Conservation (phyloP, 169 alveolate genomes). For the Blepharisma undulans region DNA sequence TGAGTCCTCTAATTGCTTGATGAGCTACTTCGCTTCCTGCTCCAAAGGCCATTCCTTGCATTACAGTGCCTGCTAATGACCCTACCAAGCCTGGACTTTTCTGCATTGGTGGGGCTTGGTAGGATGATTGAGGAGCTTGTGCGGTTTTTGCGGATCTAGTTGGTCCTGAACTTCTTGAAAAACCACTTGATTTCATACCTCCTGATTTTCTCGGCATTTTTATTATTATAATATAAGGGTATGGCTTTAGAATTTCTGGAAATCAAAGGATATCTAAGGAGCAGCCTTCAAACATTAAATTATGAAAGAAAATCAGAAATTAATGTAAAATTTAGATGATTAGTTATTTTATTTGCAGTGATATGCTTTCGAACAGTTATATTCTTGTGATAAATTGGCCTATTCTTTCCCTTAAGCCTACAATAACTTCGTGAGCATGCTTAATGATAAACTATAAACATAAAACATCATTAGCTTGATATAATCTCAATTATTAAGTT, state of each 20-base stretch:
- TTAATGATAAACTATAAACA: background rate
- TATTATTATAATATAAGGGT: background rate
- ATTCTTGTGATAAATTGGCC: background rate
- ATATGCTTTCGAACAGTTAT: background rate
- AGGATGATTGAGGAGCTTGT: background rate
- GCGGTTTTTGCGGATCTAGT: conserved; percentile 21
- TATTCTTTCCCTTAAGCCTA: background rate
- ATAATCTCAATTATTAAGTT: too few relatives aligned
- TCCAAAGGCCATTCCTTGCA: conserved; percentile 66
- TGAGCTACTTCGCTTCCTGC: conserved; percentile 69
- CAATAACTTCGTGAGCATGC: too few relatives aligned
- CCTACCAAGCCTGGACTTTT: conserved; percentile 54
- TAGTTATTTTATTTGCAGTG: too few relatives aligned
- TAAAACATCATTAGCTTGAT: too few relatives aligned
- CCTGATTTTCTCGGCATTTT: conserved; percentile 30
- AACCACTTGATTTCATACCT: background rate
- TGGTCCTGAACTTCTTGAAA: conserved; percentile 17
- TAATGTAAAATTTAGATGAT: too few relatives aligned
- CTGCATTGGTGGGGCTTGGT: background rate
- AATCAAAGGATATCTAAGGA: background rate
- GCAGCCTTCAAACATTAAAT: background rate
- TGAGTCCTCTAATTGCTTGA: conserved; percentile 55
- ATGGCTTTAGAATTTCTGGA: background rate
- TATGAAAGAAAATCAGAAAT: background rate
- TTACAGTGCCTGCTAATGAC: conserved; percentile 52